Evolutionary conservation across 331 rosid genomes (phyloP).

Genomic region (Quercus tomentella): DNA sequence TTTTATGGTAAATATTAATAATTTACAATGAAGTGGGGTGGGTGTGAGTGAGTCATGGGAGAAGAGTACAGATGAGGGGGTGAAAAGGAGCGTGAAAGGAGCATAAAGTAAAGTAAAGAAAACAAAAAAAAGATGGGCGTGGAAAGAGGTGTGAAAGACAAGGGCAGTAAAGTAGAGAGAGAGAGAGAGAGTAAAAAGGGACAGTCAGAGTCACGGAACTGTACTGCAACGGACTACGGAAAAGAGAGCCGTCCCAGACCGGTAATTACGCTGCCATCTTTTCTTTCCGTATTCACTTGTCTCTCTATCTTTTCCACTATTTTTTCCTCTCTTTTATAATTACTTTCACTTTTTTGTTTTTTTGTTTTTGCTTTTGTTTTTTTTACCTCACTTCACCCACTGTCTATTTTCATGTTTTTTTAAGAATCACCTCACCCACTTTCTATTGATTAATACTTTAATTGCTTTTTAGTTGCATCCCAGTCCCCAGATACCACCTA

Average conservation of each 20-base stretch:
- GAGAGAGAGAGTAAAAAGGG: background rate
- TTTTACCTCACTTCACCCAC: too few species aligned
- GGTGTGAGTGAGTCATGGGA: background rate
- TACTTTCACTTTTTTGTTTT: too few species aligned
- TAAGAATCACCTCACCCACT: too few species aligned
- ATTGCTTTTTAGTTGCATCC: too few species aligned
- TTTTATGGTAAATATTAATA: too few species aligned
- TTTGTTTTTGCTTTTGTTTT: too few species aligned
- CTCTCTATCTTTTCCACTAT: background rate
- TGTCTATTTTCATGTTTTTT: too few species aligned
- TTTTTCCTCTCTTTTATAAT: background rate
- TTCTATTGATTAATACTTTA: too few species aligned
- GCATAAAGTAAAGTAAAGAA: background rate
- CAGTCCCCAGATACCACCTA: too few species aligned
- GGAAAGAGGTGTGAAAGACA: background rate
- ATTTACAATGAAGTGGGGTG: too few species aligned
- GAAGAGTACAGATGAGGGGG: background rate
- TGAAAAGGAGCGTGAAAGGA: background rate
- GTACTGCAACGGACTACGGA: constrained; percentile 43
- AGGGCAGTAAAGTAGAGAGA: background rate
- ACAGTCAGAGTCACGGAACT: constrained; percentile 22
- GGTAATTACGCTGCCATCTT: constrained; percentile 24
- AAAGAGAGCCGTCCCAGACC: background rate
- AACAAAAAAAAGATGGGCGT: background rate
- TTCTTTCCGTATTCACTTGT: background rate